Evolutionary conservation across 2,329 filamentous ascomycete species (phyloP).

Genomic region (Fusarium sp.): DNA sequence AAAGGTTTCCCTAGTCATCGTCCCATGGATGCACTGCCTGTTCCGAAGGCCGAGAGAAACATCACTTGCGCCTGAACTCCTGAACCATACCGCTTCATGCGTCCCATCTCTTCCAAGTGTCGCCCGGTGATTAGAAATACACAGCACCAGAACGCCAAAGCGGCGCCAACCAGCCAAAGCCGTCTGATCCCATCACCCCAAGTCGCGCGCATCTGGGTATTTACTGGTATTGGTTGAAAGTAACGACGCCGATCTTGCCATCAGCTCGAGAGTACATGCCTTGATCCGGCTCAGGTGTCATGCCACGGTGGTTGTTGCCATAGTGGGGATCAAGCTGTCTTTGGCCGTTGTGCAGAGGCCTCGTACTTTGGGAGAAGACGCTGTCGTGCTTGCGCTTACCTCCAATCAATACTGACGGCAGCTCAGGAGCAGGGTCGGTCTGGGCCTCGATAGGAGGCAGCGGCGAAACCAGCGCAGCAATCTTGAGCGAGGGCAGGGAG

Average conservation of each 20-base stretch:
- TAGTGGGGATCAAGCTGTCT: conserved; percentile 51
- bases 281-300: conserved; percentile 45
- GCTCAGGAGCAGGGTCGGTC: conserved; percentile 44
- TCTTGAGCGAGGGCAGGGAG: conserved; percentile 53
- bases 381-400: conserved; percentile 53
- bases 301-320: conserved; percentile 34
- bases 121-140: conserved; percentile 39
- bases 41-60: conserved; percentile 13
- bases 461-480: conserved; percentile 50
- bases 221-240: conserved; percentile 47
- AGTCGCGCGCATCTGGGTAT: neutral
- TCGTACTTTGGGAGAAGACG: conserved; percentile 48
- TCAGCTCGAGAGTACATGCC: conserved; percentile 52
- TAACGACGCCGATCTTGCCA: conserved; percentile 46
- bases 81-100: conserved; percentile 36
- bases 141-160: conserved; percentile 40
- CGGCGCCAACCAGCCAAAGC: conserved; percentile 18
- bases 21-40: conserved; percentile 1
- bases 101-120: conserved; percentile 23
- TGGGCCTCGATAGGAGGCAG: conserved; percentile 52
- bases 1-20: conserved; percentile 2
- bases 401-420: conserved; percentile 44
- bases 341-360: conserved; percentile 52
- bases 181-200: conserved; percentile 1
- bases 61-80: conserved; percentile 43